Base-by-base conservation (phyloP, 768 basidiomycete genomes). In the Suillus placidus region DNA sequence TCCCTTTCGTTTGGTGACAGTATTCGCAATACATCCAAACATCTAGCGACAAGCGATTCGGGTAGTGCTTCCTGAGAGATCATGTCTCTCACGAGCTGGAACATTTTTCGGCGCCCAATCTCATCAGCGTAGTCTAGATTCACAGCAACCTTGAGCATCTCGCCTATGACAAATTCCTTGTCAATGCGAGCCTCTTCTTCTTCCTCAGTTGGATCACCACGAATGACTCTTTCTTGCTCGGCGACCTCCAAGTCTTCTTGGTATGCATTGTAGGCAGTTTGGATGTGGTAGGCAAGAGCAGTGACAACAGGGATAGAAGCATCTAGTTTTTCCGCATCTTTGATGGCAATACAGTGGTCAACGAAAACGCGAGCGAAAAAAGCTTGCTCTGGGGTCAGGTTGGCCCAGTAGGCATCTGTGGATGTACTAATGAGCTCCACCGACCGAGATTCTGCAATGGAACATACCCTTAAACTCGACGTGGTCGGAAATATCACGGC, bases 81-180 rank as follows among this genome's bases (percentile, higher is more conserved):
- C 93, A 98, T 96, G 58, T 90, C 87, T 26, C 91, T 92, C 70
- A 96, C 87, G 38, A 96, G 87, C 60, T 86, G 83, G 71, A 92
- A 92, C 90, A 95, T 95, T 77, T 91, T 92, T 65, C 94, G 79
- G 66, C 94, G 79, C 4, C 97, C 96, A 66, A 91, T 92, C 76
- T 97, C 95, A 78, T 99, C 97, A 0, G 89, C 86, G 71, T 96
- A 98, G 76, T 98, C 96, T 34, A 95, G 80, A 66, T 90, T 85
- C 4, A 91, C 83, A 0, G 93, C 92, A 37, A 97, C 79, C 69
- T 83, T 85, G 30, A 97, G 83, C 75, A 98, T 83, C 76, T 98
- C 94, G 0, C 86, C 82, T n/a, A 97, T 82, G 8, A 94, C 79
- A 64, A 92, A 88, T 70, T 90, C 88, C 42, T 80, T 82, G 34